Percentiles rank a stretch among this genome's conserved stretches.
phyloP scores from a whole-genome alignment of 2,329 filamentous ascomycete genomes.

The Exophiala viscosa region DNA sequence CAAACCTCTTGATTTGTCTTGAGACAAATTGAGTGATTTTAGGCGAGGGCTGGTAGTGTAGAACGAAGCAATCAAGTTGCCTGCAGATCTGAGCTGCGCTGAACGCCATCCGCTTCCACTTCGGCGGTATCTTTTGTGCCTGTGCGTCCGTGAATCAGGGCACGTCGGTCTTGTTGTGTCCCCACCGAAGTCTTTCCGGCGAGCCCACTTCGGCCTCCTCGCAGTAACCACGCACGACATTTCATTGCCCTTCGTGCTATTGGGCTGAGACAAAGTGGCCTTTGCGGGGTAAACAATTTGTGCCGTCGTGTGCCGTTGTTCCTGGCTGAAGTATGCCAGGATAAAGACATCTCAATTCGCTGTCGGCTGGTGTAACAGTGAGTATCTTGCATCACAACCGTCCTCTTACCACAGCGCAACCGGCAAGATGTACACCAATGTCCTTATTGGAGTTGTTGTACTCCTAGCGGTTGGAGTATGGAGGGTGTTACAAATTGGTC shows the following conservation, averaged over 20 bases:
- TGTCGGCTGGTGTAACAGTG: not conserved
- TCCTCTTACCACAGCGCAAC: not conserved
- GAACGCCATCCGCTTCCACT: not conserved
- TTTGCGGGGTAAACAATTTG: not conserved
- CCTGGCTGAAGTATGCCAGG: not conserved
- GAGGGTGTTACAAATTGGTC: constrained; percentile 9
- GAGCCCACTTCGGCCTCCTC: not conserved
- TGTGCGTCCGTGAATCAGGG: too few relatives aligned
- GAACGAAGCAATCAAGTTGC: not conserved
- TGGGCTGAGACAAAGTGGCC: not conserved
- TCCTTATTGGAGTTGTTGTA: not conserved
- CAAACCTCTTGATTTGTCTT: constrained; percentile 3
- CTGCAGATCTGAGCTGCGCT: not conserved
- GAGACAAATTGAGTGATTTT: not conserved
- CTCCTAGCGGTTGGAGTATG: not conserved
- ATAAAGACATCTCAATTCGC: not conserved
- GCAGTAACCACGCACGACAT: not conserved
- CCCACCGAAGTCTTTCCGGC: not conserved
- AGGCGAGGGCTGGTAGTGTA: not conserved
- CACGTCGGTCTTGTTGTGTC: not conserved
- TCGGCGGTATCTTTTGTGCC: too few relatives aligned
- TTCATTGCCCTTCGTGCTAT: not conserved
- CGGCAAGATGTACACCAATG: not conserved
- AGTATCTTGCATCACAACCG: not conserved
- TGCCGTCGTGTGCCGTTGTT: not conserved